Evolutionary conservation across 176 grass and related monocot species (phyloP), one percentile per base, ranked within the genome.

Genomic region (Rhynchospora pubera): DNA sequence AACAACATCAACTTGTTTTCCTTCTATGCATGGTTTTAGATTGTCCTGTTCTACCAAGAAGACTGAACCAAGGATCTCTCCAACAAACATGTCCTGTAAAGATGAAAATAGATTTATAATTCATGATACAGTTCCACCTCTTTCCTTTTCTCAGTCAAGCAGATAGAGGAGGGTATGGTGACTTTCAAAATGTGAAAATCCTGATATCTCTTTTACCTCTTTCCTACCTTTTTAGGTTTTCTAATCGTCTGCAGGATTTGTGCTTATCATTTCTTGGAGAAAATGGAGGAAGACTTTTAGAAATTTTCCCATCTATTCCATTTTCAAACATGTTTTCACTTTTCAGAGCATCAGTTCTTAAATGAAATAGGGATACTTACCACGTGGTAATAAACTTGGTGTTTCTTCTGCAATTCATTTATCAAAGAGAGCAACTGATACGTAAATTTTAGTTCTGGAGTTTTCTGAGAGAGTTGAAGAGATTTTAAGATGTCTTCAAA

Each of bases 51-150:
- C 88, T 42, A 92, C 86, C 44, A 97, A 86, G 83, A 84, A 92
- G 66, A 97, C 91, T 3, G 89, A 91, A 43, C 91, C 89, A 86
- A 92, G 88, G 66, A 97, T 53, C 84, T 97, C 94, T 45, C 93
- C 93, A 32, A 91, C 74, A 90, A 97, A 97, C 30, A 90, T 97
- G 67, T 87, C 88, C 88, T 96, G 73, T 5, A 47, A 84, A 11
- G 19, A 16, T 42, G 26, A 85, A 62, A 22, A 16, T 19, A 19
- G 7, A 45, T 69, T 69, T 45, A 57, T 60, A 5, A 45, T 2
- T 69, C 34, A 39, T 39, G 4, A 39, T 39, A 39, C 34, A 5
- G 34, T 39, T 39, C 34, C 30, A 0, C 4, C 39, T 42, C 64
- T 64, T 10, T 13, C 28, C 48, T 51, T 60, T 60, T 22, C 57